These are phyloP conservation scores for Castanopsis chinensis DNA, from an alignment of 306 rosid species.

Conservation along the genomic window DNA sequence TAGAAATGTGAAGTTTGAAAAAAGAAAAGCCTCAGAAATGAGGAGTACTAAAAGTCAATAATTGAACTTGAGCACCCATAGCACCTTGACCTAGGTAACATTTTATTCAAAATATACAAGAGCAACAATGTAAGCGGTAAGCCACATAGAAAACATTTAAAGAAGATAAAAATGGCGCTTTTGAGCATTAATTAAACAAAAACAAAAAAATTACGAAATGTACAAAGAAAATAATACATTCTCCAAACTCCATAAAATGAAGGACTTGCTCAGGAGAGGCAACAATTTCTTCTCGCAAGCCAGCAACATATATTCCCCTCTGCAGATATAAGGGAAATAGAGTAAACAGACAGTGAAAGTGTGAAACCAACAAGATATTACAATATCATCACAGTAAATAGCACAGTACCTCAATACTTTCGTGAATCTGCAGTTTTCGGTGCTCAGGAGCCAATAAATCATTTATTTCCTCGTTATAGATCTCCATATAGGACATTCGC, in stretches of 20 bases:
- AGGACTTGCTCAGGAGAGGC: constrained; percentile 91
- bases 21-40: not conserved
- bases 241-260: constrained; percentile 82
- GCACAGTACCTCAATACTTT: constrained; percentile 70
- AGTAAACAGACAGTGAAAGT: constrained; percentile 10
- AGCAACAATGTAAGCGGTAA: constrained; percentile 13
- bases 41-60: constrained; percentile 1
- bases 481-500: constrained; percentile 98
- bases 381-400: not conserved
- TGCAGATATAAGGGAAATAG: constrained; percentile 35
- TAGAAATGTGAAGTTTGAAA: not conserved
- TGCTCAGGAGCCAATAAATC: constrained; percentile 95
- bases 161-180: not conserved
- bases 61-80: not conserved
- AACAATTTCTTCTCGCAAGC: constrained; percentile 91
- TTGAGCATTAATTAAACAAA: not conserved
- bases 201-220: not conserved
- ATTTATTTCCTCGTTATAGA: constrained; percentile 90
- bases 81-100: not conserved
- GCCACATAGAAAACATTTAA: constrained; percentile 2
- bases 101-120: constrained; percentile 1
- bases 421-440: constrained; percentile 94
- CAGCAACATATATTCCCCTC: constrained; percentile 97
- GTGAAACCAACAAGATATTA: constrained; percentile 6
- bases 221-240: constrained; percentile 46